A percentile compares a stretch with the other conserved stretches of the same genome.
Evolutionary conservation across 306 rosid species (phyloP).

Genomic region (Ormosia semicastrata): DNA sequence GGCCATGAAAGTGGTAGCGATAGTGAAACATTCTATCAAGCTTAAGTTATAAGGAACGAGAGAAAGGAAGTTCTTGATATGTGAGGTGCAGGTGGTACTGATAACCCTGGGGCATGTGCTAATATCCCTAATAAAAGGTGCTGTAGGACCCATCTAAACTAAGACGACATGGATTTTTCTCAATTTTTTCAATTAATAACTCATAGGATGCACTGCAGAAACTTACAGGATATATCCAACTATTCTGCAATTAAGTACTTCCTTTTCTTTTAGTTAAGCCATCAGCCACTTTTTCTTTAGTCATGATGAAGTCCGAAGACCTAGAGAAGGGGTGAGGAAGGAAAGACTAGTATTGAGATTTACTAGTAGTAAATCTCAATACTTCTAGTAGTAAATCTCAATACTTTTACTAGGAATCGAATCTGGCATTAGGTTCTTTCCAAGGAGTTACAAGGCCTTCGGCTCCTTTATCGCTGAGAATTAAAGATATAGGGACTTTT

Average conservation of each 20-base stretch:
- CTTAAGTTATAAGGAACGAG: neutral
- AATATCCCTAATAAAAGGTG: neutral
- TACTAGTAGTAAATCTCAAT: neutral
- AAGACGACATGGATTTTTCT: neutral
- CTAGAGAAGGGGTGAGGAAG: neutral
- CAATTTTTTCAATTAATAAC: neutral
- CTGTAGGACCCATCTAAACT: neutral
- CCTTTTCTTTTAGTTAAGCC: neutral
- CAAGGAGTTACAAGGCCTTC: neutral
- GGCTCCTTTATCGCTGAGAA: neutral
- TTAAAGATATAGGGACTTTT: neutral
- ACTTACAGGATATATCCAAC: neutral
- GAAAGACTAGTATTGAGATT: neutral
- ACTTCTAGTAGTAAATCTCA: too few species aligned
- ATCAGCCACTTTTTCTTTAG: neutral
- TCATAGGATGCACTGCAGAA: neutral
- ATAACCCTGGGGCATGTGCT: neutral
- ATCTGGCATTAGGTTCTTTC: neutral
- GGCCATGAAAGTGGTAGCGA: neutral
- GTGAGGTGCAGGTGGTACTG: neutral
- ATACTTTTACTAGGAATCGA: neutral
- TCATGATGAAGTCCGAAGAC: neutral
- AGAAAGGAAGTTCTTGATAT: neutral
- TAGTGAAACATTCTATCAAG: neutral
- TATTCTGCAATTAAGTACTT: neutral